These are phyloP conservation scores for Cyamopsis tetragonoloba DNA, from an alignment of 306 rosid species.

Conservation along the genomic window DNA sequence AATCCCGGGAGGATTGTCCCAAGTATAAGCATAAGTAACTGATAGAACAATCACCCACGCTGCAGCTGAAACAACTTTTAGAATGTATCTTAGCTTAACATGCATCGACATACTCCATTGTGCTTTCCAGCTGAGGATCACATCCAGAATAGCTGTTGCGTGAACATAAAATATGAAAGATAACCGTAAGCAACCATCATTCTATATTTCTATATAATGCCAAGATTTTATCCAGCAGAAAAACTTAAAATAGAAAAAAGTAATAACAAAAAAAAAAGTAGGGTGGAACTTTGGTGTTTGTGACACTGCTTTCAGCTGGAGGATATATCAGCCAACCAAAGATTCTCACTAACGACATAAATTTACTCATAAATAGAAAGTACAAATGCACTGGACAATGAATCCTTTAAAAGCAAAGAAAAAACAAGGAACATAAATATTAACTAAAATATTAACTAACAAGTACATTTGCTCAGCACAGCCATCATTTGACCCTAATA, in stretches of 20 bases:
- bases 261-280: background rate
- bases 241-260: background rate
- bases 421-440: background rate
- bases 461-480: background rate
- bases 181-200: constrained; percentile 15
- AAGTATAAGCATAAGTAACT: constrained; percentile 79
- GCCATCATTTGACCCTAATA: background rate
- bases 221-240: background rate
- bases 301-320: background rate
- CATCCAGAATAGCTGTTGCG: constrained; percentile 86
- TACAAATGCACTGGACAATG: background rate
- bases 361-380: background rate
- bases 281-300: background rate
- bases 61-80: constrained; percentile 88
- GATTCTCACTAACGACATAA: background rate
- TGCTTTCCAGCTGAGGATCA: constrained; percentile 91
- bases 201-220: background rate
- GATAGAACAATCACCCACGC: constrained; percentile 91
- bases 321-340: background rate
- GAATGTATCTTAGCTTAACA: constrained; percentile 83
- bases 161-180: background rate
- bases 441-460: background rate
- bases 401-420: background rate
- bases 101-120: constrained; percentile 73
- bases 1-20: constrained; percentile 93